Evolutionary conservation across 2,329 filamentous ascomycete genomes (phyloP).

Genomic region (Thielaviopsis euricoi): DNA sequence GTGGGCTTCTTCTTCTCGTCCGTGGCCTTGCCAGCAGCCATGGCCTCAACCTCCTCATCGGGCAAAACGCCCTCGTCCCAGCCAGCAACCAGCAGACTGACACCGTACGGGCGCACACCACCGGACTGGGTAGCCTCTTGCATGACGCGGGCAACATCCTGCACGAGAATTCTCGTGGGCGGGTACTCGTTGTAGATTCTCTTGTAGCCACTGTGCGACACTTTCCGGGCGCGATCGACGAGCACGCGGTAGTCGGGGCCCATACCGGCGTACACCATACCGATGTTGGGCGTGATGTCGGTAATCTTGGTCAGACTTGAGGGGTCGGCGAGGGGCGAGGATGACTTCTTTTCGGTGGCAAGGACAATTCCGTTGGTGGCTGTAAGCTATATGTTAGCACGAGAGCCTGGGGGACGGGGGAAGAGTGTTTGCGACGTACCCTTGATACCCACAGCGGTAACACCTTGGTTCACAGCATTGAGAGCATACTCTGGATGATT

Average conservation of each 20-base stretch:
- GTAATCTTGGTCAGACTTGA: constrained; percentile 93
- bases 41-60: constrained; percentile 49
- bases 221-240: constrained; percentile 94
- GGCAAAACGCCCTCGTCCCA: constrained; percentile 97
- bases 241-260: constrained; percentile 95
- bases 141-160: constrained; percentile 95
- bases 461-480: constrained; percentile 97
- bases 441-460: constrained; percentile 97
- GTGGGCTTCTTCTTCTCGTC: constrained; percentile 58
- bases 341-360: constrained; percentile 98
- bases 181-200: constrained; percentile 99
- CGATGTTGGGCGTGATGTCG: constrained; percentile 95
- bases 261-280: constrained; percentile 99
- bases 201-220: constrained; percentile 97
- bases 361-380: constrained; percentile 98
- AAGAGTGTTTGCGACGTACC: constrained; percentile 33
- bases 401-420: background rate
- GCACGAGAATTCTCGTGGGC: constrained; percentile 96
- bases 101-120: constrained; percentile 91
- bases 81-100: constrained; percentile 85
- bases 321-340: constrained; percentile 89
- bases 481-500: constrained; percentile 72
- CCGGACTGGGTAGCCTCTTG: constrained; percentile 97
- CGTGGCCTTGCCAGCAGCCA: constrained; percentile 29
- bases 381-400: constrained; percentile 23